Evolutionary conservation across 2,329 filamentous ascomycete species (phyloP).

Genomic region (Cladophialophora immunda): DNA sequence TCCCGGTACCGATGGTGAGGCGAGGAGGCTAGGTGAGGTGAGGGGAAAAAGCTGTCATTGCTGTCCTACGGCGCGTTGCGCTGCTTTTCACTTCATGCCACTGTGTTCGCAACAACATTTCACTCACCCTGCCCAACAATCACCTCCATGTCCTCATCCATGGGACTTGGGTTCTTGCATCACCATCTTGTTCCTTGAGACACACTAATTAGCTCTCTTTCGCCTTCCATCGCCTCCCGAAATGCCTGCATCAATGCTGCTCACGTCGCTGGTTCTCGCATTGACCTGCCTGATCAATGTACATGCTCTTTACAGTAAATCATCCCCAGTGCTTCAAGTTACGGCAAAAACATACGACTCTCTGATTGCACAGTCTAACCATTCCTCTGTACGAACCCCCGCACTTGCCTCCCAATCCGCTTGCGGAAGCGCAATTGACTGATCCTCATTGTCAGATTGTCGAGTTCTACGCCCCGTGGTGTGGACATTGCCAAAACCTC

Average conservation of each 20-base stretch:
- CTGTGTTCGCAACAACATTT: conserved; percentile 28
- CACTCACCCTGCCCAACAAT: conserved; percentile 8
- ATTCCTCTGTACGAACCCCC: conserved; percentile 77
- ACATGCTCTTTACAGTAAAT: conserved; percentile 83
- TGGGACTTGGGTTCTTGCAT: conserved; percentile 23
- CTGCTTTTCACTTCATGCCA: conserved; percentile 28
- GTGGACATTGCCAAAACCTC: conserved; percentile 94
- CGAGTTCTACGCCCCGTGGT: conserved; percentile 96
- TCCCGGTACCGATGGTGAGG: neutral
- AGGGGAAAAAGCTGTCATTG: neutral
- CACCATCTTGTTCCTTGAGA: conserved; percentile 38
- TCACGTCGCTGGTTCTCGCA: conserved; percentile 45
- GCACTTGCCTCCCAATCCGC: neutral
- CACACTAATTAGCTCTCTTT: neutral
- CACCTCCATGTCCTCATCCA: conserved; percentile 24
- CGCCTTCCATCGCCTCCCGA: neutral
- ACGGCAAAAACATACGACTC: conserved; percentile 80
- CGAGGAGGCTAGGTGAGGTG: neutral
- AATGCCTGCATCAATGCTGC: conserved; percentile 26
- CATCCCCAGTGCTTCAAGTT: conserved; percentile 85
- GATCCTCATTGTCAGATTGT: conserved; percentile 53
- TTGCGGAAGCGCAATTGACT: conserved; percentile 34
- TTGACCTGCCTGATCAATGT: conserved; percentile 65
- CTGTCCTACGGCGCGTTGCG: neutral
- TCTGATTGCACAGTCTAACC: conserved; percentile 85